Base-by-base conservation (phyloP, 495 filamentous ascomycete species). In the Tuber brumale region DNA sequence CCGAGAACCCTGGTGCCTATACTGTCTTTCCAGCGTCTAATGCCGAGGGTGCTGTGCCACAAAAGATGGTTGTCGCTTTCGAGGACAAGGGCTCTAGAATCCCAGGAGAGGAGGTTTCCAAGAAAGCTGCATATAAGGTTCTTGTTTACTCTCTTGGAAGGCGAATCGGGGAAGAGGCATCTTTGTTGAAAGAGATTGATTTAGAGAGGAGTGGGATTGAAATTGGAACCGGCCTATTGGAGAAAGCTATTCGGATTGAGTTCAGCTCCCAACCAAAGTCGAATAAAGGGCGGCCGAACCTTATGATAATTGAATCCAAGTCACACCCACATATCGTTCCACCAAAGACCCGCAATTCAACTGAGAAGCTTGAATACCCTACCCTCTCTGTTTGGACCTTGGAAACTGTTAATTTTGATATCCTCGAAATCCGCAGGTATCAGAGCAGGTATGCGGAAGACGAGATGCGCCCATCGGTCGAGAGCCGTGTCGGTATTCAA, bases 61-160 rank as follows among this genome's bases (percentile, higher is more conserved):
- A 80, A 80, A 80, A 79, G 43, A 79, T 80, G 78, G 78, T 79
- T 57, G 78, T 80, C 75, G 78, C 77, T 48, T 80, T 80, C 41
- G 78, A 80, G 37, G 78, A 80, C 37, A 73, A 74, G 41, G 76
- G 78, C 14, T 80, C 78, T 39, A 79, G 71, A 44, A 76, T 80
- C 41, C 78, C 78, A 6, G 78, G 76, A 69, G 78, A 80, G 27
- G 78, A 80, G 27, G 77, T 80, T 43, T 72, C 78, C 45, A 80
- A 80, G 41, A 80, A 80, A 57, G 78, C 78, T 37, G 78, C 78
- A 21, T 80, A 80, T 42, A 80, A 76, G 66, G 78, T 80, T 45
- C 69, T 80, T 42, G 72, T 80, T 51, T 80, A 80, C 66, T 71
- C 78, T 16, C 66, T 80, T 23, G 70, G 76, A 12, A 79, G 70